A percentile compares a stretch with the other conserved stretches of the same genome.
Conservation (phyloP, 805 yeast genomes). For the Monosporozyma siamensis region DNA sequence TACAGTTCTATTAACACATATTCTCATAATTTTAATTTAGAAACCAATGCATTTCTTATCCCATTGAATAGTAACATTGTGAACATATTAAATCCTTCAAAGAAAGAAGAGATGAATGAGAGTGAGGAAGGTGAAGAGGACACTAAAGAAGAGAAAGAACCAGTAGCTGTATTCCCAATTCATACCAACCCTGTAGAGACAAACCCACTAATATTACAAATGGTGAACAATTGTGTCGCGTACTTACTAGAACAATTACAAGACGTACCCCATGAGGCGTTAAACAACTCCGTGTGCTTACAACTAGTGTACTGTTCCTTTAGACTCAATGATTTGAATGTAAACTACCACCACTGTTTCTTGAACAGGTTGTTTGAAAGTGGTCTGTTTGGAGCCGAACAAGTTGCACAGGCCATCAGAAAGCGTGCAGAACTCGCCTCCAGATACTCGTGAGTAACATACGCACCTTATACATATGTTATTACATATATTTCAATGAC, state of each 20-base stretch:
- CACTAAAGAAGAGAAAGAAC: not conserved
- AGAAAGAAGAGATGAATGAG: not conserved
- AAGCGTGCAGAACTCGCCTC: slow-evolving; percentile 29
- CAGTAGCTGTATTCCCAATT: not conserved
- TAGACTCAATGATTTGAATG: slow-evolving; percentile 45
- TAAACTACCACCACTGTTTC: slow-evolving; percentile 26
- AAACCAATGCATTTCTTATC: slow-evolving; percentile 6
- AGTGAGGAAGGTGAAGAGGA: not conserved
- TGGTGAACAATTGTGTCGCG: slow-evolving; percentile 27
- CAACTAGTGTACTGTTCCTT: slow-evolving; percentile 88
- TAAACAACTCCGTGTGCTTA: slow-evolving; percentile 59
- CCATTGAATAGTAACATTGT: slow-evolving; percentile 7
- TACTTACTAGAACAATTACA: slow-evolving; percentile 23
- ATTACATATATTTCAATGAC: too few relatives aligned
- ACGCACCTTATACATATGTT: too few relatives aligned
- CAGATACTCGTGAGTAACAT: too few relatives aligned
- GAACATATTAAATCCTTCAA: not conserved
- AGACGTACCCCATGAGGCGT: slow-evolving; percentile 4
- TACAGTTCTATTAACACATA: slow-evolving; percentile 24
- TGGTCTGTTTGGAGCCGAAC: slow-evolving; percentile 16
- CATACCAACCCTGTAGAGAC: slow-evolving; percentile 6
- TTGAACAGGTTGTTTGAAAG: slow-evolving; percentile 23
- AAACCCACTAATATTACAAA: slow-evolving; percentile 28
- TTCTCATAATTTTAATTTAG: slow-evolving; percentile 13
- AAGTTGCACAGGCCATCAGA: slow-evolving; percentile 19